phyloP scores from a whole-genome alignment of 106 monocot genomes.

The Amphibolis antarctica region DNA sequence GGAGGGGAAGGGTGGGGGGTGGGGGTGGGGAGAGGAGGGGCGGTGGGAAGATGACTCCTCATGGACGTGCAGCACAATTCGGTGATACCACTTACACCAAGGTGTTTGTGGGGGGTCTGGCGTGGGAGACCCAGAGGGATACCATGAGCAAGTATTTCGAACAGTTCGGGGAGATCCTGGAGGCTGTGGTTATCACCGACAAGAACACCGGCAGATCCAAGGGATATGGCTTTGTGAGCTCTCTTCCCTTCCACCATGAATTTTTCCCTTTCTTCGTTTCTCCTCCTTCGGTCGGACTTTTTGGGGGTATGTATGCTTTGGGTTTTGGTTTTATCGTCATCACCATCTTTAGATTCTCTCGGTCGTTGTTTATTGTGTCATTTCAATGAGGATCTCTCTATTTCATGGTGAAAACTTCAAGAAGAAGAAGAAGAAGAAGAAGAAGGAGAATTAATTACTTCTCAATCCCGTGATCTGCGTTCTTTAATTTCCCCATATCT shows the following conservation, averaged over 20 bases:
- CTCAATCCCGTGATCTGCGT: neutral
- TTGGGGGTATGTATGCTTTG: neutral
- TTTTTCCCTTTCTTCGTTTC: neutral
- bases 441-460: neutral
- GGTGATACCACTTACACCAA: constrained; percentile 92
- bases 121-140: constrained; percentile 89
- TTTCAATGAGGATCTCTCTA: no score
- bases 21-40: neutral
- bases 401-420: no score
- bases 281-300: neutral
- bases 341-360: no score
- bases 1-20: neutral
- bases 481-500: neutral
- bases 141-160: constrained; percentile 93
- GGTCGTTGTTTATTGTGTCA: no score
- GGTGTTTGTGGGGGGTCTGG: constrained; percentile 86
- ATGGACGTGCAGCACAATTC: constrained; percentile 31
- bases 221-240: constrained; percentile 87
- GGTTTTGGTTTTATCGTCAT: no score
- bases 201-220: constrained; percentile 92
- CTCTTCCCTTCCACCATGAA: neutral
- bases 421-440: no score
- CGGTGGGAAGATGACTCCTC: constrained; percentile 41
- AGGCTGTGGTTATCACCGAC: constrained; percentile 95
- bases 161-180: constrained; percentile 93